Percentiles rank a stretch among this genome's conserved stretches.
Conservation (phyloP, 2,329 filamentous ascomycete species). For the Xylaria digitata region DNA sequence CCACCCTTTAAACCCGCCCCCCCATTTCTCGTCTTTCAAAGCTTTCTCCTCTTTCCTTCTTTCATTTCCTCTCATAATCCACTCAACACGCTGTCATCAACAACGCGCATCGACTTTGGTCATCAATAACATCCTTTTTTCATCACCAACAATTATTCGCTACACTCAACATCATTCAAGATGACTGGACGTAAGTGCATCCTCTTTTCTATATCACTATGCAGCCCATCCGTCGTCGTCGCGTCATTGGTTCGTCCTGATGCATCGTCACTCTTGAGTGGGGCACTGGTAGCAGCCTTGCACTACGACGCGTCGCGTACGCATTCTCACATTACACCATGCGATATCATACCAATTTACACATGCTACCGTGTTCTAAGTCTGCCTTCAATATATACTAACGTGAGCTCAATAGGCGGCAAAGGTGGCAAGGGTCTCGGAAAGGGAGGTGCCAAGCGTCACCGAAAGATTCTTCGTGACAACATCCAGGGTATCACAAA, state of each 20-base stretch:
- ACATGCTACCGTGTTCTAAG: conserved; percentile 3
- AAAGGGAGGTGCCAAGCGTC: conserved; percentile 98
- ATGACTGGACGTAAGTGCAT: conserved; percentile 79
- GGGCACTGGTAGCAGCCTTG: conserved; percentile 36
- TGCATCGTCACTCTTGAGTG: conserved; percentile 36
- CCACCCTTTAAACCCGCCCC: conserved; percentile 41
- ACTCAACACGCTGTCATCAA: conserved; percentile 46
- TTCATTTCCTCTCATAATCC: conserved; percentile 45
- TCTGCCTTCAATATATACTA: conserved; percentile 50
- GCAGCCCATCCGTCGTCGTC: conserved; percentile 35
- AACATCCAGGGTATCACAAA: conserved; percentile 99
- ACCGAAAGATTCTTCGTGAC: conserved; percentile 99
- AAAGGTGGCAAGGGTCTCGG: conserved; percentile 98
- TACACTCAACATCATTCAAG: conserved; percentile 56
- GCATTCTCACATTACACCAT: conserved; percentile 35
- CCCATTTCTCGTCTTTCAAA: conserved; percentile 37
- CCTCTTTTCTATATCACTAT: conserved; percentile 26
- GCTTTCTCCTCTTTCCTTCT: conserved; percentile 37
- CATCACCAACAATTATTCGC: conserved; percentile 46
- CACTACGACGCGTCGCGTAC: conserved; percentile 48
- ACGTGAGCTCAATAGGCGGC: conserved; percentile 72
- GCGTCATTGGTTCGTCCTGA: conserved; percentile 28
- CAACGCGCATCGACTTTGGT: conserved; percentile 38
- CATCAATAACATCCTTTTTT: conserved; percentile 42
- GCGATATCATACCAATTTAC: conserved; percentile 17